Evolutionary conservation across 2,329 filamentous ascomycete species (phyloP), one percentile per base, ranked within the genome.

Genomic region (Escovopsis sp.): DNA sequence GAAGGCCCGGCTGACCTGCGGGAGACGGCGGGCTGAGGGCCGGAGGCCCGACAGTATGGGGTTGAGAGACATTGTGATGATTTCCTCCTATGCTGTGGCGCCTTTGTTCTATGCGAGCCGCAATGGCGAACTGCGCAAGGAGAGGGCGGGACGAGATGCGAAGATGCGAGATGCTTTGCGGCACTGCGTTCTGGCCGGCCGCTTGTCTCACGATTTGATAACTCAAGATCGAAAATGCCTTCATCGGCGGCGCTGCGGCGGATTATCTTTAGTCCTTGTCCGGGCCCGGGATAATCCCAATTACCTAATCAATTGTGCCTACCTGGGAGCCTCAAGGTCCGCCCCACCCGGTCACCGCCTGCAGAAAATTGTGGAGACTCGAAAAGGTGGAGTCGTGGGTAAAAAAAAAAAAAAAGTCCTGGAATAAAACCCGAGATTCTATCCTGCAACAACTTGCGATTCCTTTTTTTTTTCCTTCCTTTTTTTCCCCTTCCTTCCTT

Each of bases 21-120:
- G 40, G 42, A 55, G 49, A 41, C 55, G 55, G 38, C 53, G 51
- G 36, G 54, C 44, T 39, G 51, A 47, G 37, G 51, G 51, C 48
- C 56, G 52, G 10, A 52, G 40, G 50, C 51, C 28, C 28, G 28
- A 9, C 4, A 32, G 28, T 9, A 32, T 9, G 28, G 28, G 28
- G 28, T 9, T 32, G 28, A 32, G 28, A 32, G 28, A 32, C 28
- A 32, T 32, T 5, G 28, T 11, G 4, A 9, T 32, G 28, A 7
- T 9, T 23, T 23, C 23, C 23, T 23, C 23, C 4, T 23, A 4
- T 23, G 6, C 6, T 23, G 23, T 23, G 23, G 6, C 23, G 23
- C 23, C 23, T 23, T 23, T 23, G 23, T 15, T 15, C 15, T 15
- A 6, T 6, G 23, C 4, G 23, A 3, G 23, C 23, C 23, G 23